Evolutionary conservation across 2,329 filamentous ascomycete genomes (phyloP).

Genomic region (Dactylellina parvicollis): DNA sequence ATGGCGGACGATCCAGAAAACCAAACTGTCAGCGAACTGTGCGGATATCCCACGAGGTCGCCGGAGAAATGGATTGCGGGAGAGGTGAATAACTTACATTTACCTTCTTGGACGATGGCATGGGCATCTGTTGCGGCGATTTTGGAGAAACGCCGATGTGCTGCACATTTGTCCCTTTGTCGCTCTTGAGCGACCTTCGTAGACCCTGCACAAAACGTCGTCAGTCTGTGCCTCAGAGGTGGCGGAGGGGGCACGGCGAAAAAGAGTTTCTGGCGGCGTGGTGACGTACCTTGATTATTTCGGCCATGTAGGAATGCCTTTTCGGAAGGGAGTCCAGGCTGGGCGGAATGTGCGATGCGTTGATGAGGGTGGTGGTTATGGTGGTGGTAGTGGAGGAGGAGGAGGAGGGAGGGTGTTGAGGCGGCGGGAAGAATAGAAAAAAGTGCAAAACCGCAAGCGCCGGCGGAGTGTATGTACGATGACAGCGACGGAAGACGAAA

Average conservation of each 20-base stretch:
- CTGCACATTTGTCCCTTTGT: slow-evolving; percentile 74
- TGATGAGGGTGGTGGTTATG: slow-evolving; percentile 19
- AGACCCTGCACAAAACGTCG: slow-evolving; percentile 70
- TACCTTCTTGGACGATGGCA: slow-evolving; percentile 95
- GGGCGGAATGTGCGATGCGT: slow-evolving; percentile 5
- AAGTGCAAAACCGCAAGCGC: slow-evolving; percentile 1
- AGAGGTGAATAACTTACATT: slow-evolving; percentile 58
- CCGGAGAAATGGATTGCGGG: background rate
- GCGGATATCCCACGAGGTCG: background rate
- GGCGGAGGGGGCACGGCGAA: background rate
- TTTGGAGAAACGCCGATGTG: slow-evolving; percentile 84
- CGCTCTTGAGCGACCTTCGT: slow-evolving; percentile 87
- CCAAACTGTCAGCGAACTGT: slow-evolving; percentile 3
- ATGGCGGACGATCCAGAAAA: background rate
- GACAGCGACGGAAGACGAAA: background rate
- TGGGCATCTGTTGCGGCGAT: slow-evolving; percentile 84
- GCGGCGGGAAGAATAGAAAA: background rate
- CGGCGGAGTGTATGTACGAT: slow-evolving; percentile 1
- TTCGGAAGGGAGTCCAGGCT: slow-evolving; percentile 14
- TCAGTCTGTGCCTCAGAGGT: background rate
- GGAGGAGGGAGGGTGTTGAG: slow-evolving; percentile 11
- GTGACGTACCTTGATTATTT: slow-evolving; percentile 47
- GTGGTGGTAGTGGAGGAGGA: slow-evolving; percentile 1
- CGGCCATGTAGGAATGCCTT: slow-evolving; percentile 18
- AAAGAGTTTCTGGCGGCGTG: background rate